Conservation (phyloP, 2,329 filamentous ascomycete genomes). For the Aureobasidium sp. region DNA sequence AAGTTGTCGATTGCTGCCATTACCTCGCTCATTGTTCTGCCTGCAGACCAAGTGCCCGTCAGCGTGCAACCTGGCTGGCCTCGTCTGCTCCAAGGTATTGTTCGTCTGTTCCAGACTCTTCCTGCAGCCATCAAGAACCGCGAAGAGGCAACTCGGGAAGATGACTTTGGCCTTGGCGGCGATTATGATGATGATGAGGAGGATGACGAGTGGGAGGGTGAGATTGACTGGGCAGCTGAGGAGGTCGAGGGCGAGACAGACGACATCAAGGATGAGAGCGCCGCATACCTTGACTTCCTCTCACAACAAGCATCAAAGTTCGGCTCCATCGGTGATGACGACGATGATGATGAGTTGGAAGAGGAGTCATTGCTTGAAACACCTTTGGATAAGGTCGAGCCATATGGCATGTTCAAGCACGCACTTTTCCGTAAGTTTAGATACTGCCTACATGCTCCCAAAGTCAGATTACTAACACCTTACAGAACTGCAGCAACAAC, state of each 20-base stretch:
- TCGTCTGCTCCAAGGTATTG: slow-evolving; percentile 78
- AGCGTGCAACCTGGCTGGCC: slow-evolving; percentile 96
- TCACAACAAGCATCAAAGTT: slow-evolving; percentile 61
- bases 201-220: slow-evolving; percentile 71
- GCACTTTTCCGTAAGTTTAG: slow-evolving; percentile 68
- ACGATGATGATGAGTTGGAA: slow-evolving; percentile 81
- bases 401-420: slow-evolving; percentile 80
- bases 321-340: slow-evolving; percentile 53
- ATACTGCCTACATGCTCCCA: background rate
- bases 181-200: slow-evolving; percentile 67
- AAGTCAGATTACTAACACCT: slow-evolving; percentile 23
- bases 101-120: slow-evolving; percentile 83
- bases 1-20: slow-evolving; percentile 96
- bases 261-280: slow-evolving; percentile 79
- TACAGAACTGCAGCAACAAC: slow-evolving; percentile 77
- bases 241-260: slow-evolving; percentile 54
- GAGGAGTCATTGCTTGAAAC: slow-evolving; percentile 91
- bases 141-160: slow-evolving; percentile 77
- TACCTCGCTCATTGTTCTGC: slow-evolving; percentile 71
- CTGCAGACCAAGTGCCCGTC: slow-evolving; percentile 73
- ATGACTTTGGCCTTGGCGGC: slow-evolving; percentile 72
- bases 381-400: slow-evolving; percentile 89
- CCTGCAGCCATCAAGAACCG: slow-evolving; percentile 84
- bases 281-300: slow-evolving; percentile 90
- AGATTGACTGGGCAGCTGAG: slow-evolving; percentile 61